These are phyloP conservation scores for Datura wrightii DNA, from an alignment of 257 asterid genomes.

Conservation along the genomic window DNA sequence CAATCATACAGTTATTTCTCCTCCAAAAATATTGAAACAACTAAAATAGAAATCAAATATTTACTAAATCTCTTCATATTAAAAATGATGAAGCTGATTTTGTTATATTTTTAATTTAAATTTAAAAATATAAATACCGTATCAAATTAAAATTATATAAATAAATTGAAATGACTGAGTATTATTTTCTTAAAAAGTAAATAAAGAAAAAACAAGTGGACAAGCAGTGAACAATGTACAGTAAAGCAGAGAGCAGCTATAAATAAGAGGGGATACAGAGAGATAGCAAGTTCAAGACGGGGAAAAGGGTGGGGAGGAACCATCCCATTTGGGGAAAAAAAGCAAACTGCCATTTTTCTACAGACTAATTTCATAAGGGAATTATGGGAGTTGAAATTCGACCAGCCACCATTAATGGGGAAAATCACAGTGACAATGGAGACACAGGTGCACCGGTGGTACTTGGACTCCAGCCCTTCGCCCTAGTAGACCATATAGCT, in stretches of 20 bases:
- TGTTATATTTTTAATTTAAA: no score
- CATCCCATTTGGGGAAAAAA: background rate
- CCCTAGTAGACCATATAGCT: constrained; percentile 89
- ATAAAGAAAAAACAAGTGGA: constrained; percentile 3
- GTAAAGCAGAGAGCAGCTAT: constrained; percentile 9
- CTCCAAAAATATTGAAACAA: no score
- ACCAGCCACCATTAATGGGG: constrained; percentile 27
- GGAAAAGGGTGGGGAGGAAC: background rate
- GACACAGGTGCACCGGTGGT: constrained; percentile 58
- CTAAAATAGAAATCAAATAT: no score
- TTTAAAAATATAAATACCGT: no score
- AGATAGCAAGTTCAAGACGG: background rate
- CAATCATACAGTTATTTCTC: no score
- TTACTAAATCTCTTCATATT: no score
- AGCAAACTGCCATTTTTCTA: background rate
- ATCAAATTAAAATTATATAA: no score
- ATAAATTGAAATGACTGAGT: no score
- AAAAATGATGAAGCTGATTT: no score
- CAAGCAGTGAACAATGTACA: background rate
- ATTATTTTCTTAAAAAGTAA: no score
- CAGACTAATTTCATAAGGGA: background rate
- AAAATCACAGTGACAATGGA: constrained; percentile 29
- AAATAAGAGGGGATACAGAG: background rate
- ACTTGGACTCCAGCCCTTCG: constrained; percentile 85
- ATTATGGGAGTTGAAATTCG: constrained; percentile 76